Evolutionary conservation across 371 early-diverging fungal species (phyloP).

Genomic region (Nematocida major): DNA sequence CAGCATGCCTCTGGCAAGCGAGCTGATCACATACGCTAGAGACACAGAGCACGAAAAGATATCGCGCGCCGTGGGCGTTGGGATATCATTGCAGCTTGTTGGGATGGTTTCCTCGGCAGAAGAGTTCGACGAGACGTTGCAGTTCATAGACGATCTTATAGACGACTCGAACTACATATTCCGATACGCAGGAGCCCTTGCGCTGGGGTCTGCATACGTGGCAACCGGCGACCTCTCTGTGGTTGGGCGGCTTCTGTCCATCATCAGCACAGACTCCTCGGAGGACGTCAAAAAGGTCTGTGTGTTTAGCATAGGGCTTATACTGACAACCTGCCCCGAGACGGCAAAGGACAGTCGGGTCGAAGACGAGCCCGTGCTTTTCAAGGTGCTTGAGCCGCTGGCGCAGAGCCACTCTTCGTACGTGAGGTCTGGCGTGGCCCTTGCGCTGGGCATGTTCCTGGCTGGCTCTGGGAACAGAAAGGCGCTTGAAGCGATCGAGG

Average conservation of each 20-base stretch:
- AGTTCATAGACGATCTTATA: constrained; percentile 61
- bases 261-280: constrained; percentile 82
- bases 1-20: neutral
- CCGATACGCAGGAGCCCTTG: constrained; percentile 85
- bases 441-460: constrained; percentile 91
- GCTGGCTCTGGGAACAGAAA: constrained; percentile 83
- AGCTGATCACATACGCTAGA: constrained; percentile 34
- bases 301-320: constrained; percentile 87
- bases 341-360: neutral
- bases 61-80: constrained; percentile 32
- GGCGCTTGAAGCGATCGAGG: constrained; percentile 86
- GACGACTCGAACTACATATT: constrained; percentile 81
- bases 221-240: constrained; percentile 88
- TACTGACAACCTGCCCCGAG: constrained; percentile 65
- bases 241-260: constrained; percentile 75
- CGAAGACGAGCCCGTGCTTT: constrained; percentile 76
- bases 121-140: neutral
- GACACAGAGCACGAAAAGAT: constrained; percentile 50
- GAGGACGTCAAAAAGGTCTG: constrained; percentile 96
- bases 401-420: constrained; percentile 92
- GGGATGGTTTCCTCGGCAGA: neutral
- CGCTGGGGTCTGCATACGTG: constrained; percentile 87
- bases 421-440: constrained; percentile 87
- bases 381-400: constrained; percentile 84
- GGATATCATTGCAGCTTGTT: constrained; percentile 20